A percentile compares a stretch with the other conserved stretches of the same genome.
phyloP scores from a whole-genome alignment of 805 yeast genomes.

The Sungouiella thailandica region DNA sequence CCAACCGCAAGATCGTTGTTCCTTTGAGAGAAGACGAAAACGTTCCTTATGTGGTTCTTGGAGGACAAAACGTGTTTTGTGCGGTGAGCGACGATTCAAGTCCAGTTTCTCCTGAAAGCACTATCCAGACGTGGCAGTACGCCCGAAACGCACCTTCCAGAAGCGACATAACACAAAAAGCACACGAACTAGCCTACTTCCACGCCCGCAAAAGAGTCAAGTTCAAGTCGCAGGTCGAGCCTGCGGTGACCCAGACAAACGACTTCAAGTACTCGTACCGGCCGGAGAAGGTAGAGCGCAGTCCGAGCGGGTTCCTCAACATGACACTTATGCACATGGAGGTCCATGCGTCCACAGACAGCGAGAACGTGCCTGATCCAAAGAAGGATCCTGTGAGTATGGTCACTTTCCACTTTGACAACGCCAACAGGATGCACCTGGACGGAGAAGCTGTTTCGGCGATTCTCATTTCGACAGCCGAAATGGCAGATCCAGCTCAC shows the following conservation, averaged over 20 bases:
- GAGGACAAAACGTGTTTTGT: no score
- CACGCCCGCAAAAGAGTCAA: no score
- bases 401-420: conserved; percentile 61
- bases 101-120: background rate
- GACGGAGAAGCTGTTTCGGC: background rate
- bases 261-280: conserved; percentile 37
- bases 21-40: conserved; percentile 27
- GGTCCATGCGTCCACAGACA: conserved; percentile 56
- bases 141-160: conserved; percentile 44
- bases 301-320: conserved; percentile 38
- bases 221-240: conserved; percentile 51
- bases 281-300: conserved; percentile 26
- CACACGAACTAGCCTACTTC: no score
- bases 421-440: conserved; percentile 19
- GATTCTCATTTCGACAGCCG: conserved; percentile 5
- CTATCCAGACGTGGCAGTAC: conserved; percentile 40
- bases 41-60: conserved; percentile 3
- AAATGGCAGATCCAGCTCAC: background rate
- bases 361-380: conserved; percentile 58
- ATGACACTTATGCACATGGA: conserved; percentile 64
- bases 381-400: conserved; percentile 49
- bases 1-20: conserved; percentile 57
- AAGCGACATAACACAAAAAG: conserved; percentile 25
- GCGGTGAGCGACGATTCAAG: background rate
- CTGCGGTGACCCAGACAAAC: conserved; percentile 37